A percentile compares a stretch with the other conserved stretches of the same genome.
These are phyloP conservation scores for Neophaeococcomyces aloes DNA, from an alignment of 2,329 filamentous ascomycete species.

Conservation along the genomic window DNA sequence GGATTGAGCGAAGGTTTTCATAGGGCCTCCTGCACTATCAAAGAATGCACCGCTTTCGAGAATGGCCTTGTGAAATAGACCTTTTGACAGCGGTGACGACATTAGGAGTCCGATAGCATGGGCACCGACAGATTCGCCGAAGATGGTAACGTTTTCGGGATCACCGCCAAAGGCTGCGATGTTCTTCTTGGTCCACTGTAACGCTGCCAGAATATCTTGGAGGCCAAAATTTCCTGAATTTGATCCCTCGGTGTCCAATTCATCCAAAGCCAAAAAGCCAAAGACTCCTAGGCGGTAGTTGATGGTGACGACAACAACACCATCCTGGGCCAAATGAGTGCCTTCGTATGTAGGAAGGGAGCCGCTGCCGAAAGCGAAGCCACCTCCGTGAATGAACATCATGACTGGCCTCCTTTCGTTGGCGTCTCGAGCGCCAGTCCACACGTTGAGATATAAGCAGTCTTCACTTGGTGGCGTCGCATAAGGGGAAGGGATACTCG, in stretches of 20 bases:
- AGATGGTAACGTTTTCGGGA: conserved; percentile 45
- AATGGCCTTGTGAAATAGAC: no score
- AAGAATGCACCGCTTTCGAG: no score
- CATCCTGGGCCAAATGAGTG: conserved; percentile 11
- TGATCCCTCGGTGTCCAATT: conserved; percentile 31
- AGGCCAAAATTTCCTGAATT: conserved; percentile 31
- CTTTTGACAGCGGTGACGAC: no score
- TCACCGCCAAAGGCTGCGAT: conserved; percentile 53
- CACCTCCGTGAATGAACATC: conserved; percentile 33
- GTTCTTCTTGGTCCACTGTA: conserved; percentile 53
- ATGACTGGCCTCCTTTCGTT: conserved; percentile 25
- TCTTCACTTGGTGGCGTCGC: conserved; percentile 28
- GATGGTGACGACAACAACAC: background rate
- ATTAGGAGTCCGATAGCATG: no score
- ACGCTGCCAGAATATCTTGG: conserved; percentile 48
- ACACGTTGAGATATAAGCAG: conserved; percentile 34
- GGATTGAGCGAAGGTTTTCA: no score
- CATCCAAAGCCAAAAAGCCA: conserved; percentile 40
- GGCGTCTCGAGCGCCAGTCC: conserved; percentile 23
- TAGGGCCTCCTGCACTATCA: no score
- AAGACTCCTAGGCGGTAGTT: conserved; percentile 38
- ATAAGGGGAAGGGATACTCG: conserved; percentile 21
- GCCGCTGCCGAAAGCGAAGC: conserved; percentile 32
- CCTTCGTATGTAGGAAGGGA: background rate
- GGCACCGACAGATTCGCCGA: conserved; percentile 11